Evolutionary conservation across 129 eudicot species (phyloP), one percentile per base, ranked within the genome.

Genomic region (Escallonia herrerae): DNA sequence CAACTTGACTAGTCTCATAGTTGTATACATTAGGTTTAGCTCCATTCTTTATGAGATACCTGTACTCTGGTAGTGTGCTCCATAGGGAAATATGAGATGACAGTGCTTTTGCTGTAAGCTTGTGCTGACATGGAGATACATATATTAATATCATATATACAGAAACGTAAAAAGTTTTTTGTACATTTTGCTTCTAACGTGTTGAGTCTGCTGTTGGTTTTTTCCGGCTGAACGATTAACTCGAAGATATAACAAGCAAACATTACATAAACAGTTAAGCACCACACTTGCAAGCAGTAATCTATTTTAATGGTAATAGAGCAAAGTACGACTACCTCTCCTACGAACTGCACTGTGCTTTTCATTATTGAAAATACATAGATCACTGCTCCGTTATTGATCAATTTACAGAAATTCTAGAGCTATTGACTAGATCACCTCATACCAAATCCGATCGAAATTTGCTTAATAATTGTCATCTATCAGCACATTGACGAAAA

Each of bases 361-460:
- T 39, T 47, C 44, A 39, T 71, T 66, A 71, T 71, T 77, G 66
- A 15, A 1, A 66, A 41, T 70, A 74, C 75, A 71, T 41, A 58
- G 45, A 47, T 43, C 11, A 44, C 15, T 67, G 53, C 8, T 62
- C 40, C 65, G 47, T 48, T 10, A 42, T 59, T 47, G 57, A 40
- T 62, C 60, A 49, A 40, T 44, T 15, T 40, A 40, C 74, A 67
- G 58, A 10, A 43, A 60, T 47, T 56, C 56, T 58, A 60, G n/a
- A 15, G 60, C 14, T 52, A 14, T 45, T 15, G 60, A 56, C 48
- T 63, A n/a, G 56, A 66, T 51, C 56, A 61, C 67, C 5, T 40
- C 73, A 60, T 68, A 67, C 74, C 70, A 63, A 63, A 38, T 57
- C 44, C 15, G 43, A 41, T 44, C 55, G 40, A 47, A 14, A 59